Evolutionary conservation across 2,329 filamentous ascomycete species (phyloP), one percentile per base, ranked within the genome.

Genomic region (Parafenestella ontariensis): DNA sequence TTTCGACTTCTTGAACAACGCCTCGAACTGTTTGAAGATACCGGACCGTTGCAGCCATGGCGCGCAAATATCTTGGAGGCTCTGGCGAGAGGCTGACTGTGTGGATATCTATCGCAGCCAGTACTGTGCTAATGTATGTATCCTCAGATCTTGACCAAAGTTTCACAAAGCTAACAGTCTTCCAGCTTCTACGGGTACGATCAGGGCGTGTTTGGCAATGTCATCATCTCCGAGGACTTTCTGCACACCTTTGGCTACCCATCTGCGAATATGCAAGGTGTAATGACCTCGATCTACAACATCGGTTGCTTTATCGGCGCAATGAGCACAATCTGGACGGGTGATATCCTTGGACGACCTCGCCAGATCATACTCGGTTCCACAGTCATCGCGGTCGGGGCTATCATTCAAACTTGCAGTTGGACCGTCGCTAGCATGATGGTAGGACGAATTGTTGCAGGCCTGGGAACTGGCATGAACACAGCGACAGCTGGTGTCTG

Each of bases 331-430:
- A 66, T 75, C 15, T 79, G 77, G 70, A 75, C 83, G 11, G 87
- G 86, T 23, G 86, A 89, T 56, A 76, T 79, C 1, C 79, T 87
- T 31, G 85, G 85, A 6, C 78, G 85, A n/a, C 78, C 80, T 62
- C 76, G 82, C 34, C 81, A 81, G 11, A 85, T 86, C 45, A 81
- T 88, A 53, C 78, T 87, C 6, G 87, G 86, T 13, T 82, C 74
- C 9, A 69, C 71, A 2, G 63, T 77, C n/a, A 77, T 77, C 44
- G 72, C 65, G 0, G 64, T 75, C 42, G 74, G 76, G 15, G 74
- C 75, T 6, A 66, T 76, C 17, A 68, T 77, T 1, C 75, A 77
- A 46, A 71, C 74, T 0, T 72, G 70, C 21, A 71, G 71, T 42
- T 74, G 68, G 53, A 69, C 64, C 18, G 74, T 77, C n/a, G 62